A percentile compares a stretch with the other conserved stretches of the same genome.
phyloP scores from a whole-genome alignment of 257 asterid genomes.

The Capsicum pubescens region DNA sequence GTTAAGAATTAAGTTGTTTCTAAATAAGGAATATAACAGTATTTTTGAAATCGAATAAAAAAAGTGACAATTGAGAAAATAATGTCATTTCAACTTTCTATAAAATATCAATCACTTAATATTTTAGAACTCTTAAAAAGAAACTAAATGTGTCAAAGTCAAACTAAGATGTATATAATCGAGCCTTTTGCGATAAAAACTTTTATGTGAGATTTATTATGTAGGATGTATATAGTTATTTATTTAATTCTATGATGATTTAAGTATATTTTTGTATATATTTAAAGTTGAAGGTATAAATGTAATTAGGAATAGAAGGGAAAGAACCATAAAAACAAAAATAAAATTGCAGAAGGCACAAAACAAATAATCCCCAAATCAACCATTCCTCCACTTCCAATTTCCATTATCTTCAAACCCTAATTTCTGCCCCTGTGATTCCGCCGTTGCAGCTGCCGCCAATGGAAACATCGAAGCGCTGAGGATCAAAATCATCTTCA shows the following conservation, averaged over 20 bases:
- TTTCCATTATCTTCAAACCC: neutral
- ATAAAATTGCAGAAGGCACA: no score
- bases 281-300: no score
- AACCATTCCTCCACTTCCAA: neutral
- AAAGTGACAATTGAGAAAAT: neutral
- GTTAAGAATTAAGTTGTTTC: neutral
- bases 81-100: neutral
- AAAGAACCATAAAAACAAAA: no score
- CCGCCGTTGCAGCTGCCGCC: no score
- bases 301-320: no score
- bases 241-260: no score
- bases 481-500: neutral
- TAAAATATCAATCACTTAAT: neutral
- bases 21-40: neutral
- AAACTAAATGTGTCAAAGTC: neutral
- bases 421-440: neutral
- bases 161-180: neutral
- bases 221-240: no score
- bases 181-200: no score
- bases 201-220: no score
- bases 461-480: neutral
- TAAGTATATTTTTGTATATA: no score
- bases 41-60: neutral
- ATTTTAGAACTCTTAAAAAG: neutral
- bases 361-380: neutral